These are phyloP conservation scores for Talaromyces sp. DNA, from an alignment of 2,329 filamentous ascomycete species.

Conservation along the genomic window DNA sequence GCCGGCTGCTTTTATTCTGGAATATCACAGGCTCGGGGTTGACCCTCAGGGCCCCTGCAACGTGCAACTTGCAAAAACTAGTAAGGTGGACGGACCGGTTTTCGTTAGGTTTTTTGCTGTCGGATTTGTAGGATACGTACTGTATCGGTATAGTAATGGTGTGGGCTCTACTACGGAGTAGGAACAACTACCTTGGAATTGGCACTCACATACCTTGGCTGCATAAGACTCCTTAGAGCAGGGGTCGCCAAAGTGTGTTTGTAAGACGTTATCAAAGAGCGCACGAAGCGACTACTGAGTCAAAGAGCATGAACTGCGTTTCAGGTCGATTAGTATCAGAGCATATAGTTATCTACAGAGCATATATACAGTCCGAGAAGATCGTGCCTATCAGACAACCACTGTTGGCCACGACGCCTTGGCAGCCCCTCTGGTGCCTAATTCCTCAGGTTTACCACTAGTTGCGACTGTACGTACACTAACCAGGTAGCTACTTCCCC, in stretches of 20 bases:
- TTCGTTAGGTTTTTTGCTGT: neutral
- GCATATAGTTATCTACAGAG: too few species aligned
- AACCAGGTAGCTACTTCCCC: neutral
- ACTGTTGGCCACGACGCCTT: constrained; percentile 5
- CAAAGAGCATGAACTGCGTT: neutral
- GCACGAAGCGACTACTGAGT: neutral
- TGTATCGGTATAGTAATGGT: neutral
- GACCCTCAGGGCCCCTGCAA: neutral
- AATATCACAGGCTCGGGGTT: neutral
- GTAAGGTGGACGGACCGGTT: neutral
- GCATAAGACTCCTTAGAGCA: neutral
- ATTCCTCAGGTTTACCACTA: constrained; percentile 14
- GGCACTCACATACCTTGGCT: neutral
- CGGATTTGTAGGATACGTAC: neutral
- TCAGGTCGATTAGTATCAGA: neutral
- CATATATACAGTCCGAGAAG: neutral
- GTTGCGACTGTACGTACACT: neutral
- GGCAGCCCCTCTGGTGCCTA: constrained; percentile 8
- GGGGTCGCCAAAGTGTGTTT: neutral
- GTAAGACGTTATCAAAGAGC: neutral
- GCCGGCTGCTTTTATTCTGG: neutral
- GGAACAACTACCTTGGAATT: neutral
- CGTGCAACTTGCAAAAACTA: neutral
- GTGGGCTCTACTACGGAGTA: neutral
- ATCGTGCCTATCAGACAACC: constrained; percentile 8